phyloP scores from a whole-genome alignment of 2,329 filamentous ascomycete genomes.

The Penicillium decumbens region DNA sequence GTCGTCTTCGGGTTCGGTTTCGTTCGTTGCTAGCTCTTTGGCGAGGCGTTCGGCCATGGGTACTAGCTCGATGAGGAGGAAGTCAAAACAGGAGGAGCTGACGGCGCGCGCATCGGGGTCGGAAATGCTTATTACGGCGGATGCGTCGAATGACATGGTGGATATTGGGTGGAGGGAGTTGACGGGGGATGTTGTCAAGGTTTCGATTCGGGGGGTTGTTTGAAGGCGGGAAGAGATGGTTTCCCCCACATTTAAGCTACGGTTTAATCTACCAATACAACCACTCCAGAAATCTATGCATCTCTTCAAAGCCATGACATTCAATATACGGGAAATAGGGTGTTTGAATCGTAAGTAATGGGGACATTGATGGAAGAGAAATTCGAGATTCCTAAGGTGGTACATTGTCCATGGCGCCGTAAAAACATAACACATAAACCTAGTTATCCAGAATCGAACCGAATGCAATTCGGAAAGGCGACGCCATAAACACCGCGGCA shows the following conservation, averaged over 20 bases:
- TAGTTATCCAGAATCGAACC: conserved; percentile 1
- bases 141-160: conserved; percentile 68
- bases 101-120: conserved; percentile 75
- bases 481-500: conserved; percentile 19
- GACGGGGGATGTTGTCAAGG: not conserved
- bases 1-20: conserved; percentile 49
- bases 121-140: conserved; percentile 64
- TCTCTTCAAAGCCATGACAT: not conserved
- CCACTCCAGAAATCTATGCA: not conserved
- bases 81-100: conserved; percentile 80
- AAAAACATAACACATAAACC: not conserved
- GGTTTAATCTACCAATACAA: not conserved
- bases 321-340: not conserved
- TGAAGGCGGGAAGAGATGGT: not conserved
- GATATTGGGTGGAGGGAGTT: not conserved
- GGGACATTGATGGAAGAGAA: not conserved
- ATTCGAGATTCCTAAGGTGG: not conserved
- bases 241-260: not conserved
- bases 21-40: conserved; percentile 54
- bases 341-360: not conserved
- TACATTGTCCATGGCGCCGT: not conserved
- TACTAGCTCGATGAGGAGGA: conserved; percentile 93
- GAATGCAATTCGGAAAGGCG: conserved; percentile 1
- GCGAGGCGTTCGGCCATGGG: conserved; percentile 86
- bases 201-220: not conserved